Evolutionary conservation across 176 grass and related monocot species (phyloP).

Genomic region (Aegilops longissima): DNA sequence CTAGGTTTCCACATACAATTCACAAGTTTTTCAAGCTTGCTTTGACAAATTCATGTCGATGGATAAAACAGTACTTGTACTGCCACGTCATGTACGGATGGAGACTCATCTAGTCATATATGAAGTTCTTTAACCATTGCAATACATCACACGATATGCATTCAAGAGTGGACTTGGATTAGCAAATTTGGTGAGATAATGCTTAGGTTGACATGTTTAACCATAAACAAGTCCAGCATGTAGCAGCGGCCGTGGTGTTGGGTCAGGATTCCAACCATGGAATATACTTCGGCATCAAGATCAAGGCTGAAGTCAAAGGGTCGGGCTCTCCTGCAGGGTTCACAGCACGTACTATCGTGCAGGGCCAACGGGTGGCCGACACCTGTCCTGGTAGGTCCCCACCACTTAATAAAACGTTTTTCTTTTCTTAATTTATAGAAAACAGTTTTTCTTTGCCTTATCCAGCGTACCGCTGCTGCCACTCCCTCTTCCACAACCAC

Average conservation of each 20-base stretch:
- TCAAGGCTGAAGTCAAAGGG: not conserved
- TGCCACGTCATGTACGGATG: not conserved
- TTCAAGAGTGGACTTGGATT: not conserved
- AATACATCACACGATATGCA: not conserved
- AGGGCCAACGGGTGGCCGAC: no score
- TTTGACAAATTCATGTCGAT: not conserved
- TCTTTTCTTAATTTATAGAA: no score
- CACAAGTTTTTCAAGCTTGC: not conserved
- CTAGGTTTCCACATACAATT: not conserved
- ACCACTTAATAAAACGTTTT: no score
- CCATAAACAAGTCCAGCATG: not conserved
- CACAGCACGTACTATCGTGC: no score
- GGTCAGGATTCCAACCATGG: not conserved
- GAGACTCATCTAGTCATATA: not conserved
- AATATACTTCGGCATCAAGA: not conserved
- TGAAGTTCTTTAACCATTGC: not conserved
- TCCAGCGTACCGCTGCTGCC: no score
- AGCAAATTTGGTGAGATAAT: not conserved
- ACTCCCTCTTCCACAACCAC: no score
- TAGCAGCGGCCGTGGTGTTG: not conserved
- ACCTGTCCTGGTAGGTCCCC: no score
- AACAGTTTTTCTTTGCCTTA: no score
- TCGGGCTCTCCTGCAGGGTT: no score
- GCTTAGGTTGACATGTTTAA: not conserved
- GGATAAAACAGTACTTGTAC: not conserved